Conservation (phyloP, 208 protist genomes). For the Crithidia bombi region DNA sequence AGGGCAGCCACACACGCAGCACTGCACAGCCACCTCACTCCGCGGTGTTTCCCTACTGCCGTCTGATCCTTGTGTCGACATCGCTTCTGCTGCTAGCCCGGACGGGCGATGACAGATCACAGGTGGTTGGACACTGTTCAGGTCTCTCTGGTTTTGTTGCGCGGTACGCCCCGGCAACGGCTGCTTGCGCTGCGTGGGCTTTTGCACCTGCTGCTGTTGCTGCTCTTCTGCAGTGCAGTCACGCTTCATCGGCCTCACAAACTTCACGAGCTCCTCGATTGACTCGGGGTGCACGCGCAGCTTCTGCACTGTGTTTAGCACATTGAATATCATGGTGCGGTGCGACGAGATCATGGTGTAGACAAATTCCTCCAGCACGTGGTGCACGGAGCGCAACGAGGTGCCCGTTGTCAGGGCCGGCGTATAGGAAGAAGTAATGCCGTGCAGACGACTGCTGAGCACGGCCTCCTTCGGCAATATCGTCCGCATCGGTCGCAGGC, state of each 20-base stretch:
- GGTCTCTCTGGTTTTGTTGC: conserved; percentile 37
- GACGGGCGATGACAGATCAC: conserved; percentile 1
- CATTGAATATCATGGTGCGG: conserved; percentile 83
- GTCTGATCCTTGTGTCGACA: not conserved
- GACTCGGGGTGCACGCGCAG: conserved; percentile 36
- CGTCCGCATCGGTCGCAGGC: conserved; percentile 66
- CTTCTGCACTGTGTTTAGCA: conserved; percentile 70
- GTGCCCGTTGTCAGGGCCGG: conserved; percentile 59
- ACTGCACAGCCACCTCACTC: conserved; percentile 25
- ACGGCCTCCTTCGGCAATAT: conserved; percentile 75
- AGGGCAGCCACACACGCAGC: conserved; percentile 38
- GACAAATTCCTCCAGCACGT: conserved; percentile 75
- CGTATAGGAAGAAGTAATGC: conserved; percentile 54
- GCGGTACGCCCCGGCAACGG: conserved; percentile 32
- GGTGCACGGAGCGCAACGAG: conserved; percentile 51
- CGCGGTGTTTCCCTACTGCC: not conserved
- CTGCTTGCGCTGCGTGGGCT: not conserved
- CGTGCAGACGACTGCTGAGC: conserved; percentile 56
- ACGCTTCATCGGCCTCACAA: not conserved
- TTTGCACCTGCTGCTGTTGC: not conserved
- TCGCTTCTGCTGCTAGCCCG: not conserved
- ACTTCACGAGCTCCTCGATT: conserved; percentile 27
- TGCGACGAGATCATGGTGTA: conserved; percentile 47
- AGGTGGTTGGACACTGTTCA: conserved; percentile 6
- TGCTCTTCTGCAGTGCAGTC: not conserved